phyloP scores from a whole-genome alignment of 2,329 filamentous ascomycete genomes.

The Arthrocladium fulminans region DNA sequence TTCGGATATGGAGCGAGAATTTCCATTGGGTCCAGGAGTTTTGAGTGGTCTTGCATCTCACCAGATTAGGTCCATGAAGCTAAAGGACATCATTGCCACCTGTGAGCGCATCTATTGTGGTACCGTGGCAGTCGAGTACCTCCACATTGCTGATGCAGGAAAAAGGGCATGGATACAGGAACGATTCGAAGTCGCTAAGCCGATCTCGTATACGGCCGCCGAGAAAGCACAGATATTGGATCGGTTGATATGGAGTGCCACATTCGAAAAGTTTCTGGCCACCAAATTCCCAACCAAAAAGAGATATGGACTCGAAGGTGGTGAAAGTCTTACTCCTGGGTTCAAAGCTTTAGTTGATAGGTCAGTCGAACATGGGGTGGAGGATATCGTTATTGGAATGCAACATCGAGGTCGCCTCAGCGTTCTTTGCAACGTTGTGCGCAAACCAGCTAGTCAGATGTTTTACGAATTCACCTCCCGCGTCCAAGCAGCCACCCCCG shows the following conservation, averaged over 20 bases:
- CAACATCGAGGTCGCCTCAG: slow-evolving; percentile 97
- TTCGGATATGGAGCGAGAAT: slow-evolving; percentile 86
- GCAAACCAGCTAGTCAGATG: slow-evolving; percentile 98
- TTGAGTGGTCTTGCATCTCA: slow-evolving; percentile 87
- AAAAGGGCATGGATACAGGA: slow-evolving; percentile 98
- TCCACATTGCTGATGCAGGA: slow-evolving; percentile 93
- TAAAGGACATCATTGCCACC: slow-evolving; percentile 83
- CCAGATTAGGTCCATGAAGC: slow-evolving; percentile 85
- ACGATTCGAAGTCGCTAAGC: slow-evolving; percentile 83
- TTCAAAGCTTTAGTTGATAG: slow-evolving; percentile 99
- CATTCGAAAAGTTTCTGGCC: slow-evolving; percentile 89
- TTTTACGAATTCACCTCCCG: slow-evolving; percentile 98
- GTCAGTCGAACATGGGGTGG: slow-evolving; percentile 95
- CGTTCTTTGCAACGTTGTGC: slow-evolving; percentile 94
- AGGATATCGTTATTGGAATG: slow-evolving; percentile 99
- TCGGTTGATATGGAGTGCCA: slow-evolving; percentile 95
- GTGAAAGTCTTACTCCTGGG: slow-evolving; percentile 90
- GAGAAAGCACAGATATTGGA: slow-evolving; percentile 98
- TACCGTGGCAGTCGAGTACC: slow-evolving; percentile 96
- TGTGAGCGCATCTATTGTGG: slow-evolving; percentile 97
- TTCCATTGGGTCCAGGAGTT: slow-evolving; percentile 89
- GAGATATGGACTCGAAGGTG: slow-evolving; percentile 95
- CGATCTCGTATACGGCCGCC: slow-evolving; percentile 95
- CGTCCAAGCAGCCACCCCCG: slow-evolving; percentile 75
- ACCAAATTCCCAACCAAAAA: slow-evolving; percentile 99